Evolutionary conservation across 225 moss, liverwort and hornwort species (phyloP).

Genomic region (Pseudisothecium myosuroides): DNA sequence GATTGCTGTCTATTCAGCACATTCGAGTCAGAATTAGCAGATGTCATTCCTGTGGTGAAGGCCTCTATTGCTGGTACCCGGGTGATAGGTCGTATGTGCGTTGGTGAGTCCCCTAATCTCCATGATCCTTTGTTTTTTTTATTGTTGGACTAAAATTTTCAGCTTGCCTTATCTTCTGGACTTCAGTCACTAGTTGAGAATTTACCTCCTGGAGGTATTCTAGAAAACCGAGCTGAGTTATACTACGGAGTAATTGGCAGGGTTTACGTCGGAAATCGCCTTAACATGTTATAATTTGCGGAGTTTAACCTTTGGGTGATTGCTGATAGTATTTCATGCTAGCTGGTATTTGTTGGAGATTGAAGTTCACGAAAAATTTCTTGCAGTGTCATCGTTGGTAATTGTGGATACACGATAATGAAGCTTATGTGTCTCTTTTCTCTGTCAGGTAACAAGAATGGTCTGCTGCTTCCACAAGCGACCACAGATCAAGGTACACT

Average conservation of each 20-base stretch:
- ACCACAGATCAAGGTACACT: conserved; percentile 70
- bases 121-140: not conserved
- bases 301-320: not conserved
- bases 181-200: not conserved
- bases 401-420: not conserved
- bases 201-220: not conserved
- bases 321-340: not conserved
- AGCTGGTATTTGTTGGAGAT: not conserved
- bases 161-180: not conserved
- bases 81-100: conserved; percentile 86
- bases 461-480: conserved; percentile 62
- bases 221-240: not conserved
- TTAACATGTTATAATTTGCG: not conserved
- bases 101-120: conserved; percentile 16
- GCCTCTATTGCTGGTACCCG: conserved; percentile 65
- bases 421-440: not conserved
- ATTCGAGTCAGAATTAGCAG: conserved; percentile 73
- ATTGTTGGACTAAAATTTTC: not conserved
- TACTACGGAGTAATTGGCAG: not conserved
- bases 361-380: not conserved
- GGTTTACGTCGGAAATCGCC: not conserved
- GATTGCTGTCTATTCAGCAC: conserved; percentile 22
- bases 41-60: conserved; percentile 74
- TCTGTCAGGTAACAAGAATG: conserved; percentile 62
- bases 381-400: not conserved